Conservation (phyloP, 179 eudicot genomes). For the Spinacia oleracea region DNA sequence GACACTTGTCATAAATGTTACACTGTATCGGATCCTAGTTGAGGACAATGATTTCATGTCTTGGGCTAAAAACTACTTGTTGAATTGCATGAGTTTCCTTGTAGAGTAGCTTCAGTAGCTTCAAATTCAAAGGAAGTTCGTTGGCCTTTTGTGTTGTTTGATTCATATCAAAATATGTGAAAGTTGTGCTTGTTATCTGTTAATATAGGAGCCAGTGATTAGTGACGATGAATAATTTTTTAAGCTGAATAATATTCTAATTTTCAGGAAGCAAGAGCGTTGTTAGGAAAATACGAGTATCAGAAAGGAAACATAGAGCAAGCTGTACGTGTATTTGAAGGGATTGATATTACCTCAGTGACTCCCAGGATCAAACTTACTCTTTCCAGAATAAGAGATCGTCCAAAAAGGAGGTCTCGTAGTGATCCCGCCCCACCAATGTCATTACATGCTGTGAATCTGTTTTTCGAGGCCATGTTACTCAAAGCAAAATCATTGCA, state of each 20-base stretch:
- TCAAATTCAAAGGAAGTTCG: neutral
- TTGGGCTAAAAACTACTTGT: conserved; percentile 1
- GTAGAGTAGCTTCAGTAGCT: neutral
- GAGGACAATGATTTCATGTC: neutral
- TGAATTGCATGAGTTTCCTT: neutral
- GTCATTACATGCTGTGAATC: conserved; percentile 67
- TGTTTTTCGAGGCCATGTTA: conserved; percentile 72
- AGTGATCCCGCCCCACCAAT: conserved; percentile 46
- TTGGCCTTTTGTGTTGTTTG: neutral
- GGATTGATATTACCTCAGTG: conserved; percentile 67
- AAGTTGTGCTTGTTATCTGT: neutral
- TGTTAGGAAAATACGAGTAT: conserved; percentile 88
- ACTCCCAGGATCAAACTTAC: conserved; percentile 69
- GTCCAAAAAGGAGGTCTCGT: conserved; percentile 49
- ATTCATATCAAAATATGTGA: neutral
- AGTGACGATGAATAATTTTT: conserved; percentile 14
- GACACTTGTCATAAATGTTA: neutral
- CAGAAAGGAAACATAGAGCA: conserved; percentile 90
- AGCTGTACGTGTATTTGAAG: conserved; percentile 92
- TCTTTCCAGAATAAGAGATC: conserved; percentile 50
- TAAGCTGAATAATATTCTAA: conserved; percentile 17
- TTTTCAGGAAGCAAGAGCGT: conserved; percentile 91
- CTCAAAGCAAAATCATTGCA: conserved; percentile 84
- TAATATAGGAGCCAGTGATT: conserved; percentile 1
- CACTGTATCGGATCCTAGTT: conserved; percentile 7